phyloP scores from a whole-genome alignment of 1,284 basidiomycete species.

The Schizophyllum amplum region DNA sequence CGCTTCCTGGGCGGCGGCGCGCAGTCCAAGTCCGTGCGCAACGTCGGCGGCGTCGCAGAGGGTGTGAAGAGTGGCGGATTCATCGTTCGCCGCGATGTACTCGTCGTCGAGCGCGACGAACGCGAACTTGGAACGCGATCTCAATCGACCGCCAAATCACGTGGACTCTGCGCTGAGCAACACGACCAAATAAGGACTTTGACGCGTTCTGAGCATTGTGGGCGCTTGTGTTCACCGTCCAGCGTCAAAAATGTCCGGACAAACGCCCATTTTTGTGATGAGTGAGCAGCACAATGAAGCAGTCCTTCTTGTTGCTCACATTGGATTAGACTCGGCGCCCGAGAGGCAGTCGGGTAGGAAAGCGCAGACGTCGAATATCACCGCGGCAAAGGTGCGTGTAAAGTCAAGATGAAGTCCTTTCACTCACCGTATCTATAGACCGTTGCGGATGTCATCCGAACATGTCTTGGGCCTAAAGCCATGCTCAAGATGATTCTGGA shows the following conservation, averaged over 20 bases:
- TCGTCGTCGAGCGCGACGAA: not conserved
- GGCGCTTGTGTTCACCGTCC: not conserved
- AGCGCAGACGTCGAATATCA: slow-evolving; percentile 96
- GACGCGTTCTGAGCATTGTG: not conserved
- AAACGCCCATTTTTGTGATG: slow-evolving; percentile 72
- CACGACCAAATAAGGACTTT: not conserved
- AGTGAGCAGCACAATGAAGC: slow-evolving; percentile 30
- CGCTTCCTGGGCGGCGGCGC: slow-evolving; percentile 11
- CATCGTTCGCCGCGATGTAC: not conserved
- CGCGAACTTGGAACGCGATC: not conserved
- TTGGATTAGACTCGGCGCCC: slow-evolving; percentile 73
- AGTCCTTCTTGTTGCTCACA: not conserved
- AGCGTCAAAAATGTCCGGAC: slow-evolving; percentile 33
- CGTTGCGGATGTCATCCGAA: slow-evolving; percentile 97
- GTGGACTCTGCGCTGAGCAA: not conserved
- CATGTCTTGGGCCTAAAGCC: slow-evolving; percentile 94
- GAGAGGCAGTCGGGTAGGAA: slow-evolving; percentile 92
- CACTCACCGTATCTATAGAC: slow-evolving; percentile 45
- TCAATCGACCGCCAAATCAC: not conserved
- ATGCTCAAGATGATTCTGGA: slow-evolving; percentile 99
- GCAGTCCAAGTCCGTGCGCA: not conserved
- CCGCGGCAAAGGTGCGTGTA: slow-evolving; percentile 80
- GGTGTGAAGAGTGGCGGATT: no score
- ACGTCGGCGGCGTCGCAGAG: no score
- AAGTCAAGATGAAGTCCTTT: not conserved